These are phyloP conservation scores for Marsdenia floribunda DNA, from an alignment of 257 asterid species.

Conservation along the genomic window DNA sequence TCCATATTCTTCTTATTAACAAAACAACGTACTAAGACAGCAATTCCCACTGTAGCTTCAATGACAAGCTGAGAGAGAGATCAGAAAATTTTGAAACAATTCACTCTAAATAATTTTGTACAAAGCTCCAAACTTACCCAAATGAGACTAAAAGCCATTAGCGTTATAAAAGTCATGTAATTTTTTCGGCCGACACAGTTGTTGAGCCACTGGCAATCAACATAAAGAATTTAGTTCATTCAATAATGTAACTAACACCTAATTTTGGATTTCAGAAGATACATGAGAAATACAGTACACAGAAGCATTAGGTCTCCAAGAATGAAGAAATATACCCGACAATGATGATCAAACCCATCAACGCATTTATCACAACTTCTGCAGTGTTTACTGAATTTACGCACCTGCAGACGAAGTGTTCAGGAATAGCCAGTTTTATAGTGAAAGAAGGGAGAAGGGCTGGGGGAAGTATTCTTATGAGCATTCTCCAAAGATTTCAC, in stretches of 20 bases:
- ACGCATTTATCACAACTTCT: constrained; percentile 99
- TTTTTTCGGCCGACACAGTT: constrained; percentile 95
- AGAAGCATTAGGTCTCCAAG: background rate
- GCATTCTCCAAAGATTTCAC: too few relatives aligned
- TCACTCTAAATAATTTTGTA: background rate
- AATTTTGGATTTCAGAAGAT: background rate
- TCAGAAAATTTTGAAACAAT: constrained; percentile 1
- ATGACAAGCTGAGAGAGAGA: constrained; percentile 58
- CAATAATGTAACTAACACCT: constrained; percentile 6
- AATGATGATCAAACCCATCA: constrained; percentile 99
- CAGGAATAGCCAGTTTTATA: background rate
- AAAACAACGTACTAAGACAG: constrained; percentile 86
- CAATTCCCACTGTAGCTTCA: constrained; percentile 87
- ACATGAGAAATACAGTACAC: constrained; percentile 13
- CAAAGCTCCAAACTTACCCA: constrained; percentile 63
- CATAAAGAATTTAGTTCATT: constrained; percentile 30
- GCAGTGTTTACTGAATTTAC: constrained; percentile 96
- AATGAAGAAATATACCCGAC: constrained; percentile 61
- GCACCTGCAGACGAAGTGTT: constrained; percentile 46
- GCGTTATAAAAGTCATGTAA: constrained; percentile 69
- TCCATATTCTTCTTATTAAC: constrained; percentile 61
- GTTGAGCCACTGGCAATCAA: constrained; percentile 79
- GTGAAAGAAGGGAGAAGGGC: background rate
- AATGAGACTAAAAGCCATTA: constrained; percentile 81
- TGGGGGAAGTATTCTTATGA: background rate